Conservation (phyloP, 2,329 filamentous ascomycete genomes). For the Pestalotiopsis sp. region DNA sequence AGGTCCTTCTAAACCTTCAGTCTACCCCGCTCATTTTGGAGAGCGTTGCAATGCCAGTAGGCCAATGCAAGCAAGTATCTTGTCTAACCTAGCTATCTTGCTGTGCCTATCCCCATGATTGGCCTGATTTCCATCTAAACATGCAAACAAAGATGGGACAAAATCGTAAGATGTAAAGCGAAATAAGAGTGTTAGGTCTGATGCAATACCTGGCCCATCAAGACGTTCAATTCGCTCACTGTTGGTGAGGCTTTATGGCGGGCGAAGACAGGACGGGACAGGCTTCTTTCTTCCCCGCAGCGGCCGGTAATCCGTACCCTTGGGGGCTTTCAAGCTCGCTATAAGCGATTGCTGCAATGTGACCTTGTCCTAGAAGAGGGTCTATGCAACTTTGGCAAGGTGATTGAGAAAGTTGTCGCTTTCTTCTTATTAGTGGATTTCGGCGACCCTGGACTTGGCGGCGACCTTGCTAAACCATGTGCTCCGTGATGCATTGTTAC, state of each 20-base stretch:
- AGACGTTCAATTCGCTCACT: no score
- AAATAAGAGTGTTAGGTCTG: no score
- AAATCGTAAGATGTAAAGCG: not conserved
- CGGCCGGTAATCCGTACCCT: no score
- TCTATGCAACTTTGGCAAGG: not conserved
- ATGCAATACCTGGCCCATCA: no score
- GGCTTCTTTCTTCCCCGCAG: no score
- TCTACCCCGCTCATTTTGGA: not conserved
- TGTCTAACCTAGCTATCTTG: not conserved
- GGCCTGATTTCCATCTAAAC: no score
- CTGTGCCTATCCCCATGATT: not conserved
- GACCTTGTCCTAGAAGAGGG: not conserved
- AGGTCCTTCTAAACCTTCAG: not conserved
- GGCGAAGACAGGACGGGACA: no score
- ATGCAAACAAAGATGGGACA: not conserved
- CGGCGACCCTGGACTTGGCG: not conserved
- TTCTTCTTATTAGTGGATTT: not conserved
- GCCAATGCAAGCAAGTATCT: not conserved
- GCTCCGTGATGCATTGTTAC: not conserved
- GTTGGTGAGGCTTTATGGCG: no score
- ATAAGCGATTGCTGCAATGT: not conserved
- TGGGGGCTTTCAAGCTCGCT: no score
- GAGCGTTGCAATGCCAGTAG: not conserved
- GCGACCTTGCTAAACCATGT: not conserved
- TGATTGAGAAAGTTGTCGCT: not conserved